Conservation (phyloP, 2,329 filamentous ascomycete species). For the Neonectria ditissima region DNA sequence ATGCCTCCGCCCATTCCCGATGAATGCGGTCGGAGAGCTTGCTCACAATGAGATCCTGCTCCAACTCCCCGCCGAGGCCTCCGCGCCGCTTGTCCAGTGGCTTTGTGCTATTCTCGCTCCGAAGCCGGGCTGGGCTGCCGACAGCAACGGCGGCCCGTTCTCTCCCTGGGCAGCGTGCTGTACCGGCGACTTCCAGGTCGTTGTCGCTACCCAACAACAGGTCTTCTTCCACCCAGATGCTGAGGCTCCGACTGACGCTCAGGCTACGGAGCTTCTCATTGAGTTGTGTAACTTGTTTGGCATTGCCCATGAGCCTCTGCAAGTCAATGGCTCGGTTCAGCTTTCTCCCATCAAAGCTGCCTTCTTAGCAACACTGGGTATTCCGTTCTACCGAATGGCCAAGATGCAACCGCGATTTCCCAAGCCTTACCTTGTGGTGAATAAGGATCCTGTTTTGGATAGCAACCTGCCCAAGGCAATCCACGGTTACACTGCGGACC, state of each 20-base stretch:
- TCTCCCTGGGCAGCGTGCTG: conserved; percentile 39
- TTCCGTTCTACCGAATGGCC: conserved; percentile 45
- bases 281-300: conserved; percentile 44
- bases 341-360: conserved; percentile 43
- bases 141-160: conserved; percentile 33
- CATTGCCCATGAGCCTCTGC: conserved; percentile 35
- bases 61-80: conserved; percentile 35
- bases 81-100: conserved; percentile 42
- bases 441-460: conserved; percentile 18
- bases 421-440: conserved; percentile 29
- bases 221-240: conserved; percentile 30
- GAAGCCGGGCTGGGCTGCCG: conserved; percentile 36
- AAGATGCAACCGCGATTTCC: conserved; percentile 42
- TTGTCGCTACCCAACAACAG: conserved; percentile 37
- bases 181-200: conserved; percentile 32
- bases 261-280: conserved; percentile 42
- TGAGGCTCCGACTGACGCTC: conserved; percentile 31
- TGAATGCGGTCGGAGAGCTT: conserved; percentile 30
- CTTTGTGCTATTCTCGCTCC: conserved; percentile 44
- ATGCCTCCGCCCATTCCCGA: conserved; percentile 39
- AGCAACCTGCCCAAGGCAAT: conserved; percentile 29
- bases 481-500: conserved; percentile 35
- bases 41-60: conserved; percentile 35
- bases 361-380: conserved; percentile 42
- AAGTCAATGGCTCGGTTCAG: conserved; percentile 19